Conservation (phyloP, 768 basidiomycete genomes). For the Cystobasidiopsis lactophilus region DNA sequence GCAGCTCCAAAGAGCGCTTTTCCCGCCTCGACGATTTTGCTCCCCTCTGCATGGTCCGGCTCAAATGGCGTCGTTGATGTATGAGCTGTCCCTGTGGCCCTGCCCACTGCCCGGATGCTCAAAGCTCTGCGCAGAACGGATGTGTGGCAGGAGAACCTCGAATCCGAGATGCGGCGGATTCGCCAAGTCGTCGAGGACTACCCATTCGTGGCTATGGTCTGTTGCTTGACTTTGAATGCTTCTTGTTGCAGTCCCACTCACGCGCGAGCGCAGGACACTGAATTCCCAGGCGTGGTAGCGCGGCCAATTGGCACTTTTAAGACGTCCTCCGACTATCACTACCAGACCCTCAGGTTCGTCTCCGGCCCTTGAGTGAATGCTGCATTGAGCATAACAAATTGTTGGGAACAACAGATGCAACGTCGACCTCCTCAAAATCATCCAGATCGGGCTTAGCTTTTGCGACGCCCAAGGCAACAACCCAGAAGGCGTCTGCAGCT, state of each 20-base stretch:
- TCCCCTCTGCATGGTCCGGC: too few relatives aligned
- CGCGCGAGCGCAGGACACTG: slow-evolving; percentile 53
- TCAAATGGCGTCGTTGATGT: too few relatives aligned
- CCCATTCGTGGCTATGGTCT: slow-evolving; percentile 84
- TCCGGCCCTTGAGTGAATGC: too few relatives aligned
- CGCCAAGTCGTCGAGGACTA: slow-evolving; percentile 68
- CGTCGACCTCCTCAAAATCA: slow-evolving; percentile 91
- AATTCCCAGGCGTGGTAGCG: slow-evolving; percentile 95
- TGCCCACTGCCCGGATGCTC: too few relatives aligned
- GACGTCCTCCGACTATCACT: slow-evolving; percentile 93
- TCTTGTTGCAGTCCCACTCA: background rate
- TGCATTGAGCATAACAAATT: background rate
- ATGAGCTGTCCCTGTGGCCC: too few relatives aligned
- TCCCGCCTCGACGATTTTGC: too few relatives aligned
- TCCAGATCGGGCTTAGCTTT: slow-evolving; percentile 86
- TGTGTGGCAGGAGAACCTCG: slow-evolving; percentile 86
- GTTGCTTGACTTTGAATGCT: slow-evolving; percentile 12
- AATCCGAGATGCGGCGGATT: slow-evolving; percentile 71
- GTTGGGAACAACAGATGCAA: slow-evolving; percentile 32
- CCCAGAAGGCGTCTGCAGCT: slow-evolving; percentile 69
- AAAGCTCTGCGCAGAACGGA: slow-evolving; percentile 48
- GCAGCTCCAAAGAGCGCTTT: too few relatives aligned
- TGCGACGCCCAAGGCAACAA: slow-evolving; percentile 83
- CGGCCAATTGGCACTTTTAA: slow-evolving; percentile 90
- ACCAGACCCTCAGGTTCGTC: slow-evolving; percentile 79